Evolutionary conservation across 345 rosid species (phyloP), one percentile per base, ranked within the genome.

Genomic region (Eucalyptus pumila): DNA sequence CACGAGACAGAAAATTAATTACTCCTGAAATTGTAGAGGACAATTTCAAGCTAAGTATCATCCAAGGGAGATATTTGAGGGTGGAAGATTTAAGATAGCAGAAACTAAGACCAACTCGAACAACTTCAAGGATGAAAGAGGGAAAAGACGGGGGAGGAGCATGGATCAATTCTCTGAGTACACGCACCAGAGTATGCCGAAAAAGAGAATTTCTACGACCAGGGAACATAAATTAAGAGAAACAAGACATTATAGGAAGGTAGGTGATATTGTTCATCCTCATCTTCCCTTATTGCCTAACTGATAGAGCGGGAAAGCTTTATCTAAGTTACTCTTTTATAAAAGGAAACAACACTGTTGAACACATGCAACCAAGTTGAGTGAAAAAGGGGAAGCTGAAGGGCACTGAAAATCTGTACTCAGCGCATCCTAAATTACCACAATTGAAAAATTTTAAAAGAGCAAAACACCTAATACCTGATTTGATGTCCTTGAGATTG

Each of bases 401-500:
- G 30, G 16, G 45, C 47, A 21, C 27, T 11, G 42, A 76, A 76
- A 40, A 76, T 76, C 30, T 76, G 86, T 54, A 51, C 67, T 58
- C 34, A 21, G 50, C n/a, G 17, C 34, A 56, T 27, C 80, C 50
- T 24, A 26, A 86, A 83, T 54, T 65, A 16, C 32, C 69, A 65
- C n/a, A 56, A 58, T 26, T 48, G 62, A 47, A 86, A 67, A 26
- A 10, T 7, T 5, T 34, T 45, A 24, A 10, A 88, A 72, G 50
- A 30, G 34, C 45, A 48, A 88, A 81, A 45, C 47, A 21, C 34
- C 24, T 65, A 83, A 88, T 88, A 96, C 99, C 98, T 95, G 96
- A 89, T 87, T 94, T 42, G 97, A 93, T 24, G 95, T 88, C 87
- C 87, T 91, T 16, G 97, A 89, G 69, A 95, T 48, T 37, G 97